A percentile compares a stretch with the other conserved stretches of the same genome.
Conservation (phyloP, 1,139 yeast genomes). For the Arxiozyma heterogenica region DNA sequence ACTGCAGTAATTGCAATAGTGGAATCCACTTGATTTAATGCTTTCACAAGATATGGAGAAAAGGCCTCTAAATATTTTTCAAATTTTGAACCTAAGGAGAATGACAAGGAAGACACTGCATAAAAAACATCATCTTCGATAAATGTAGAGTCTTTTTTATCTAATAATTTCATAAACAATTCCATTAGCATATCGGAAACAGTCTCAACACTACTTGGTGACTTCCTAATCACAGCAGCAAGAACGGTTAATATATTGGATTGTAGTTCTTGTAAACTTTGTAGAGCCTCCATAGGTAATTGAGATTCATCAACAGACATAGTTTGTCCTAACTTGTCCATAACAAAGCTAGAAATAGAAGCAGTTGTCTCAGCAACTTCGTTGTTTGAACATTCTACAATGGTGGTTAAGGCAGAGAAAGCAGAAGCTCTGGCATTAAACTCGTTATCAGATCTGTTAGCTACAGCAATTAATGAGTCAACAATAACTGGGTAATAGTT, state of each 20-base stretch:
- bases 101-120: constrained; percentile 83
- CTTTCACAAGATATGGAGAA: constrained; percentile 69
- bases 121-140: constrained; percentile 92
- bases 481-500: constrained; percentile 61
- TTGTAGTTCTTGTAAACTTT: constrained; percentile 81
- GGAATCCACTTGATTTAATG: constrained; percentile 72
- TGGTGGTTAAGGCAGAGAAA: constrained; percentile 79
- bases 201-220: constrained; percentile 52
- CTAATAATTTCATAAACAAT: constrained; percentile 60
- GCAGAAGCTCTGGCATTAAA: constrained; percentile 89
- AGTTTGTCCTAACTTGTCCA: constrained; percentile 63
- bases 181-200: constrained; percentile 84
- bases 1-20: constrained; percentile 83
- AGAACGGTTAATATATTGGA: constrained; percentile 76
- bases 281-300: constrained; percentile 57
- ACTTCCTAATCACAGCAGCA: constrained; percentile 80
- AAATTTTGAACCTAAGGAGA: constrained; percentile 63
- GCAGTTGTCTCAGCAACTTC: constrained; percentile 65
- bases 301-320: constrained; percentile 45
- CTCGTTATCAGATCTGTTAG: constrained; percentile 71
- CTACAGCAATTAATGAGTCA: constrained; percentile 60
- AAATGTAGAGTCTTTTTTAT: constrained; percentile 57
- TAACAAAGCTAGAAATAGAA: constrained; percentile 63
- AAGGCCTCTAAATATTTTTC: constrained; percentile 70
- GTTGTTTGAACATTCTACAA: constrained; percentile 66